Evolutionary conservation across 192 early-diverging fungal species (phyloP).

Genomic region (Rhizophlyctis rosea): DNA sequence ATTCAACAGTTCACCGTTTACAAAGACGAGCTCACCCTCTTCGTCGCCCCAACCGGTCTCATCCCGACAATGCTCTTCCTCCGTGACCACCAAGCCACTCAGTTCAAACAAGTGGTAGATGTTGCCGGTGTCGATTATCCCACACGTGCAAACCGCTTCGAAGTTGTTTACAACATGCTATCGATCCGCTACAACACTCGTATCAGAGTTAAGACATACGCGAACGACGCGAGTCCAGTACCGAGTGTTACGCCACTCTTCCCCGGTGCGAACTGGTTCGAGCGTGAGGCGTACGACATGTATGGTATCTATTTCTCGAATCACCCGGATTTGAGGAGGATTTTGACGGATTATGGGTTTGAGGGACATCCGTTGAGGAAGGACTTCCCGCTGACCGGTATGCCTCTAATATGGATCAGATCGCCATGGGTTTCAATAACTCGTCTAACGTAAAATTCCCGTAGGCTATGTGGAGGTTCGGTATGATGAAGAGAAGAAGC

Average conservation of each 20-base stretch:
- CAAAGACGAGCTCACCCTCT: slow-evolving; percentile 97
- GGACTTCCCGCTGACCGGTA: slow-evolving; percentile 97
- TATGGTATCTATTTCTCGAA: slow-evolving; percentile 93
- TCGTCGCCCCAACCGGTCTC: slow-evolving; percentile 81
- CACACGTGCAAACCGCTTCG: slow-evolving; percentile 87
- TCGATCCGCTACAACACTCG: slow-evolving; percentile 85
- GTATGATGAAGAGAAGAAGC: slow-evolving; percentile 98
- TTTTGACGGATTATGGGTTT: slow-evolving; percentile 98
- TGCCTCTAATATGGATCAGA: too few relatives aligned
- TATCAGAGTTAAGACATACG: slow-evolving; percentile 96
- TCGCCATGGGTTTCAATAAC: too few relatives aligned
- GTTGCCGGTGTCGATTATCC: slow-evolving; percentile 92
- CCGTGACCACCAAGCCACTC: slow-evolving; percentile 85
- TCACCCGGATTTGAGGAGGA: slow-evolving; percentile 94
- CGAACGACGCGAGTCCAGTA: slow-evolving; percentile 85
- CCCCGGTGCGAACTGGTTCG: slow-evolving; percentile 92
- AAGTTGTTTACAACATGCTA: slow-evolving; percentile 93
- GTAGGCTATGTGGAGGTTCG: slow-evolving; percentile 99
- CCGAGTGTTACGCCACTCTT: slow-evolving; percentile 80
- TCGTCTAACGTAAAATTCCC: too few relatives aligned
- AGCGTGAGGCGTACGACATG: slow-evolving; percentile 99
- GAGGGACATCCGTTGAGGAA: slow-evolving; percentile 89
- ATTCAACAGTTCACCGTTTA: slow-evolving; percentile 97
- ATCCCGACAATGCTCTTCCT: slow-evolving; percentile 82
- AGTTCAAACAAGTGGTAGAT: slow-evolving; percentile 91